Percentiles rank a stretch among this genome's conserved stretches.
phyloP scores from a whole-genome alignment of 495 filamentous ascomycete species.

The Terfezia claveryi region DNA sequence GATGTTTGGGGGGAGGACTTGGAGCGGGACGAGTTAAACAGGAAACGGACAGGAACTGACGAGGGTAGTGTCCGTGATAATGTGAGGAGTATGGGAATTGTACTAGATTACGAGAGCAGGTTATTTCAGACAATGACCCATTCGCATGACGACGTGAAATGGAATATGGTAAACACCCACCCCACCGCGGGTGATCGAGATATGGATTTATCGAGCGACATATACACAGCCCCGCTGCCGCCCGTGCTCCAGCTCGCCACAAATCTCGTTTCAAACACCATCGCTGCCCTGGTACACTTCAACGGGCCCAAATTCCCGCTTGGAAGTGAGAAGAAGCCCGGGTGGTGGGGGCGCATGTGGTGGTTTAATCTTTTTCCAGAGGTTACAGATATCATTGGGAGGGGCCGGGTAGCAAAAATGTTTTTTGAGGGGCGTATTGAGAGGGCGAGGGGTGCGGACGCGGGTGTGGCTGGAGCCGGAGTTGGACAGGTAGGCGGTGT shows the following conservation, averaged over 20 bases:
- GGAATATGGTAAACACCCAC: not conserved
- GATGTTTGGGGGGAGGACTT: not conserved
- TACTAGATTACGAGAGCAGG: slow-evolving; percentile 3
- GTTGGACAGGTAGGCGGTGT: not conserved
- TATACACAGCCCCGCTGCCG: too few species aligned
- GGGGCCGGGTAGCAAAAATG: not conserved
- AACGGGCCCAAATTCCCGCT: not conserved
- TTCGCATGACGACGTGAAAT: slow-evolving; percentile 3
- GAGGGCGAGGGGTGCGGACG: not conserved
- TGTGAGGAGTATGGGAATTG: not conserved
- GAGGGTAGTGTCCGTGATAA: not conserved
- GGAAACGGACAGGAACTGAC: not conserved
- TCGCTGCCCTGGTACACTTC: not conserved
- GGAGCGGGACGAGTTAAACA: not conserved
- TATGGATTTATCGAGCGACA: not conserved
- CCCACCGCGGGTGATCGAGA: not conserved
- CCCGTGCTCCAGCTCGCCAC: not conserved
- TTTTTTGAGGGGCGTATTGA: not conserved
- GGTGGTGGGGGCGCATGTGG: not conserved
- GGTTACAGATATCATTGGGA: not conserved
- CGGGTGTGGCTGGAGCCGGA: not conserved
- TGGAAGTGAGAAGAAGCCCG: not conserved
- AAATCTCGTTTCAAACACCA: not conserved
- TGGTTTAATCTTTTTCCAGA: not conserved
- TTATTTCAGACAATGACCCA: slow-evolving; percentile 10